Conservation (phyloP, 176 grass and related monocot genomes). For the Leersia perrieri region DNA sequence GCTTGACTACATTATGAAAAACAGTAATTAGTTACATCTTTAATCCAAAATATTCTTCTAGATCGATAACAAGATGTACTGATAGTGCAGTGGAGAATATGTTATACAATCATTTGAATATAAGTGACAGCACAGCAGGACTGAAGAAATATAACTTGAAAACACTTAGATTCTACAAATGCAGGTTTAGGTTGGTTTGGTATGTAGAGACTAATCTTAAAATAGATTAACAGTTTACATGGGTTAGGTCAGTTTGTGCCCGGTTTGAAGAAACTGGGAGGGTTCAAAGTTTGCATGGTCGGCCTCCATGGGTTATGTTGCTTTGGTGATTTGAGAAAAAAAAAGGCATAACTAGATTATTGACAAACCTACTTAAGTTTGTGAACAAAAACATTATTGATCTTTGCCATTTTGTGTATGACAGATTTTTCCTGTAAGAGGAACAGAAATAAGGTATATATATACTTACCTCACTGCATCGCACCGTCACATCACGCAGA, state of each 20-base stretch:
- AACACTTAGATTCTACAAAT: neutral
- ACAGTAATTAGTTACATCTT: neutral
- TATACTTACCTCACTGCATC: constrained; percentile 55
- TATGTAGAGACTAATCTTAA: neutral
- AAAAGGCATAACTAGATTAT: neutral
- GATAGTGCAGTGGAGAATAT: neutral
- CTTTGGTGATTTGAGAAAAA: neutral
- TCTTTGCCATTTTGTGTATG: neutral
- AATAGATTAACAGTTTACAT: neutral
- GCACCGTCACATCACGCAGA: constrained; percentile 69
- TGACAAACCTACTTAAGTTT: neutral
- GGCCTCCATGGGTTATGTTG: neutral
- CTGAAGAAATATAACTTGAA: neutral
- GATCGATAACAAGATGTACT: neutral
- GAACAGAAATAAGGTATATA: constrained; percentile 19
- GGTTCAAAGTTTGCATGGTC: neutral
- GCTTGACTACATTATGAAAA: constrained; percentile 53
- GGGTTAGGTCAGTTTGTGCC: neutral
- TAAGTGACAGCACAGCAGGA: constrained; percentile 7
- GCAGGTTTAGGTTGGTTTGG: neutral
- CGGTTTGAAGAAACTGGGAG: neutral
- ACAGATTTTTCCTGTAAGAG: neutral
- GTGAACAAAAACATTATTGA: neutral
- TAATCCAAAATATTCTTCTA: neutral
- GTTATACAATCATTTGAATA: neutral